Evolutionary conservation across 2,329 filamentous ascomycete species (phyloP).

Genomic region (Ophiosphaerella korrae): DNA sequence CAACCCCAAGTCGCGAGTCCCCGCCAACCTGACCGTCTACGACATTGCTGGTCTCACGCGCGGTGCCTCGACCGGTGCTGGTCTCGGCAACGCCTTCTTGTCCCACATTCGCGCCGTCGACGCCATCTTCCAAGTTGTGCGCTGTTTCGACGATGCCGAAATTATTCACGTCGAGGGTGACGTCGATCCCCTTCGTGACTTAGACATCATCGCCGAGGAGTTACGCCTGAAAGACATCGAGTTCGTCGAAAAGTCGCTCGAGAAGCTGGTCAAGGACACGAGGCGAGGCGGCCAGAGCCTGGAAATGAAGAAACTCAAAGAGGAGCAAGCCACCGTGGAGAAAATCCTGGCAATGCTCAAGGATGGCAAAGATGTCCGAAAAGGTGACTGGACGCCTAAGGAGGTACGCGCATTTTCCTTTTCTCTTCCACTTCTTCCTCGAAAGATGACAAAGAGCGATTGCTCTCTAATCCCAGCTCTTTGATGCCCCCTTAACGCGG

Average conservation of each 20-base stretch:
- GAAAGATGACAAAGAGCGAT: slow-evolving; percentile 98
- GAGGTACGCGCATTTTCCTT: slow-evolving; percentile 71
- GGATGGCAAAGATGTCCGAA: slow-evolving; percentile 90
- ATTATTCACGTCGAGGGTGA: slow-evolving; percentile 99
- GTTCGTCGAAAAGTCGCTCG: slow-evolving; percentile 94
- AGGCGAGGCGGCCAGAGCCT: slow-evolving; percentile 90
- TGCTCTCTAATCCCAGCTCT: slow-evolving; percentile 99
- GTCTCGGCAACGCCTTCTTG: slow-evolving; percentile 96
- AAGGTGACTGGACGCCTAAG: slow-evolving; percentile 87
- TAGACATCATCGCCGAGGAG: slow-evolving; percentile 97
- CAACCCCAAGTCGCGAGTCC: slow-evolving; percentile 96
- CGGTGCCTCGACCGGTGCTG: slow-evolving; percentile 94
- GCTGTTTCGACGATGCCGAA: slow-evolving; percentile 98
- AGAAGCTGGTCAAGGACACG: slow-evolving; percentile 92
- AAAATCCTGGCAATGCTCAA: slow-evolving; percentile 84
- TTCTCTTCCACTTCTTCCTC: slow-evolving; percentile 43
- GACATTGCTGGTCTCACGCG: slow-evolving; percentile 97
- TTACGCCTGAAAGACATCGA: slow-evolving; percentile 98
- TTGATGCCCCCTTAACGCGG: slow-evolving; percentile 85
- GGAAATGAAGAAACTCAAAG: slow-evolving; percentile 96
- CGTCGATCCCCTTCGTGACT: slow-evolving; percentile 90
- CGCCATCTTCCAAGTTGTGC: slow-evolving; percentile 96
- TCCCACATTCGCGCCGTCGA: slow-evolving; percentile 98
- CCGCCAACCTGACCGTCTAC: slow-evolving; percentile 96
- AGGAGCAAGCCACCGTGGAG: slow-evolving; percentile 91